A percentile compares a stretch with the other conserved stretches of the same genome.
Evolutionary conservation across 805 yeast genomes (phyloP).

Genomic region (Ogataea haglerorum): DNA sequence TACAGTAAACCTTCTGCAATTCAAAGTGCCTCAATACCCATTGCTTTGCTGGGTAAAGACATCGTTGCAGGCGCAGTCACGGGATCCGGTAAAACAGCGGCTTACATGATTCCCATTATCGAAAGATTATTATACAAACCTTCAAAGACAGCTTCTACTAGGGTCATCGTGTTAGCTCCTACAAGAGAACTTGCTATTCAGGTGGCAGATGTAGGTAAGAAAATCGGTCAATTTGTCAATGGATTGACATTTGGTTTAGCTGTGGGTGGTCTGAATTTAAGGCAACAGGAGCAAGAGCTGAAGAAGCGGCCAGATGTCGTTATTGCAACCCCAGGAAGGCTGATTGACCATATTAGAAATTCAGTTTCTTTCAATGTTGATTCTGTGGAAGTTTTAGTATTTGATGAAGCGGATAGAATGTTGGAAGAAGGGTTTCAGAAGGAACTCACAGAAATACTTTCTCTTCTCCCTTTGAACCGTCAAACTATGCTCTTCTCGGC

Average conservation of each 20-base stretch:
- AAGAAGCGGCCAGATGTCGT: constrained; percentile 93
- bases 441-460: constrained; percentile 86
- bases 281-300: constrained; percentile 94
- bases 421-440: constrained; percentile 98
- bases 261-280: constrained; percentile 94
- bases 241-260: constrained; percentile 89
- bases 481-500: constrained; percentile 96
- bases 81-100: constrained; percentile 99
- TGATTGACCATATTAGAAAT: constrained; percentile 94
- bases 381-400: constrained; percentile 83
- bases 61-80: constrained; percentile 99
- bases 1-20: constrained; percentile 90
- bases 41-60: constrained; percentile 90
- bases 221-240: constrained; percentile 70
- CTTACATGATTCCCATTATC: constrained; percentile 92
- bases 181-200: constrained; percentile 98
- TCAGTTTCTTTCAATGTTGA: constrained; percentile 92
- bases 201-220: constrained; percentile 89
- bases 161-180: constrained; percentile 89
- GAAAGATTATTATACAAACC: constrained; percentile 92
- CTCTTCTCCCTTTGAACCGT: constrained; percentile 82
- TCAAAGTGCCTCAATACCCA: constrained; percentile 90
- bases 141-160: constrained; percentile 75
- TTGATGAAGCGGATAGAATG: constrained; percentile 99
- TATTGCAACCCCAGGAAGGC: constrained; percentile 98